Evolutionary conservation across 345 rosid genomes (phyloP), one percentile per base, ranked within the genome.

Genomic region (Kandelia obovata): DNA sequence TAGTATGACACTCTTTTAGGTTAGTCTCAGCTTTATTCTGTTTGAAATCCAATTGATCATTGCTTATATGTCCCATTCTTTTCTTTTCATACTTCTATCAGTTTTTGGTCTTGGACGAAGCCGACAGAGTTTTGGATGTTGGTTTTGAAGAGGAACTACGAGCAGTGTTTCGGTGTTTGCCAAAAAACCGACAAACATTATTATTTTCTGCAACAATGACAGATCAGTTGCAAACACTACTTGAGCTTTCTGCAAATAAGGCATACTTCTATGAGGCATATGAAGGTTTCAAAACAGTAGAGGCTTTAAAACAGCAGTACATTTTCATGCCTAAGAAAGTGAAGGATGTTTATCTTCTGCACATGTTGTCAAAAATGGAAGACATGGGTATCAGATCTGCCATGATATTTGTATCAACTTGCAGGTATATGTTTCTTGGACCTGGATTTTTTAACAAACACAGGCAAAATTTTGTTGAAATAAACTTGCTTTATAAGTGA

Each of bases 151-250:
- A 87, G 73, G 99, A 92, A 71, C 62, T 95, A 66, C 77, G 87
- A 31, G 84, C 79, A 0, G 69, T 95, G 9, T 95, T 95, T 56
- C 81, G 82, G 49, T 87, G 91, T 76, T 67, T 92, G 75, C 99
- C 97, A 7, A 83, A 89, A 75, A 83, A 34, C 62, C 77, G 97
- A 55, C 98, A 94, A 72, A 94, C 95, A 9, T 74, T 94, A 64
- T 73, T 94, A 74, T 94, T 94, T 82, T 94, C 98, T 59, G 98
- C 98, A 37, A 94, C 99, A 25, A 90, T 95, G 96, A 92, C 98
- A 47, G 78, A 82, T 82, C 85, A 88, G 34, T 79, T 95, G 61
- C 89, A 89, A 69, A 78, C 80, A 1, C 61, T 92, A 71, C 91
- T 95, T 2, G 83, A 91, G 80, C 77, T 88, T 69, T 88, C 99